Evolutionary conservation across 176 grass and related monocot genomes (phyloP), one percentile per base, ranked within the genome.

Genomic region (Bothriochloa decipiens): DNA sequence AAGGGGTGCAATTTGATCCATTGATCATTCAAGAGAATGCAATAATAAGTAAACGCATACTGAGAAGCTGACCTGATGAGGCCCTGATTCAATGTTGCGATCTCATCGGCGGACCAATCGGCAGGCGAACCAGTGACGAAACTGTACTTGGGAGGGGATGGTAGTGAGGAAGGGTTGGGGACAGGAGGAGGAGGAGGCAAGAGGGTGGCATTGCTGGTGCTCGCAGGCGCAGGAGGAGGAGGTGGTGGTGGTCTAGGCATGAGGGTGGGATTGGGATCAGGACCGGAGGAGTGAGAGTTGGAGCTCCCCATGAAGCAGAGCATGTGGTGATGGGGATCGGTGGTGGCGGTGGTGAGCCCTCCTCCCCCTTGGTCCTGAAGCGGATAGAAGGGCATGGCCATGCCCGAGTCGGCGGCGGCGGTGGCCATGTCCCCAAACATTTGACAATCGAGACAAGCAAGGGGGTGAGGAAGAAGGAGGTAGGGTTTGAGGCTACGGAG

Each of bases 51-150:
- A 75, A 17, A 33, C 14, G 14, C 5, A 53, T 14, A 17, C 1
- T 7, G 28, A 42, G 66, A 63, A 80, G 52, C 8, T 55, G 52
- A 55, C 94, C 82, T 93, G 72, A 77, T 42, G 68, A 92, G 90
- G 52, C 94, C 90, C 70, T 92, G 80, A 32, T 88, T 83, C 40
- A 97, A 70, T 37, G 92, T 40, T 68, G 74, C 77, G 52, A 94
- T 26, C 67, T 97, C 94, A 25, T 84, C 66, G 12, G 79, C 43
- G 45, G 86, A 87, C 94, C 94, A 97, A 77, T 87, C 78, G 18
- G 70, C 78, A 47, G 83, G 80, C 8, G 86, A 83, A 8, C 67
- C 77, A 6, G 92, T 88, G 83, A 84, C 86, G 66, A 88, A 92
- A 69, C 89, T 92, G 90, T 89, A 86, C 25, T 86, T 86, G 3